Base-by-base conservation (phyloP, 805 yeast genomes). In the Hanseniaspora occidentalis region DNA sequence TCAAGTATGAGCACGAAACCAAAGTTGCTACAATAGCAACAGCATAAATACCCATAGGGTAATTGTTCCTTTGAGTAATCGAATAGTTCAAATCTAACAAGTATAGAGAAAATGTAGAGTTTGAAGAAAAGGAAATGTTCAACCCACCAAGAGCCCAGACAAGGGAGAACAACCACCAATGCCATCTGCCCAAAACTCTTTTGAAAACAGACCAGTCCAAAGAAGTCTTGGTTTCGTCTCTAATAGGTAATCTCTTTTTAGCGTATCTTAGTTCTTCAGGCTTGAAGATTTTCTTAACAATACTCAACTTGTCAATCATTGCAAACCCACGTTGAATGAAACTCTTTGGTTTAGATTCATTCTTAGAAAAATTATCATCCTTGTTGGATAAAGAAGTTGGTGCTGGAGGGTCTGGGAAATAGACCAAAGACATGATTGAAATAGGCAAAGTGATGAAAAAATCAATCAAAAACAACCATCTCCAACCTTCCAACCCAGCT, bases 391-490 rank as follows among this genome's bases (percentile, higher is more conserved):
- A 11, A 45, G 55, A 57, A 45, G 45, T 45, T 49, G 74, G 66
- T 19, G 67, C 2, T 9, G 79, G 79, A 2, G 66, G 61, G 50
- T 76, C 80, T 10, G 84, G 84, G 52, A 77, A 73, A 41, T 68
- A 69, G 2, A 78, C 36, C 31, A 72, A 63, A 1, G 84, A 82
- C 46, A 69, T 74, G 3, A 75, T 27, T 3, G 72, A 70, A 41
- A 77, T 69, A 1, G 80, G 80, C 3, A 76, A 50, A 1, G 82
- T 75, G 35, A 76, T 64, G 24, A 72, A 49, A 47, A 73, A 75
- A 55, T 77, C 81, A 45, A 77, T 72, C 35, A 77, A 71, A 50
- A 75, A 77, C n/a, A 76, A 53, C 82, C 82, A 76, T 54, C 77
- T 65, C 81, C 81, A 76, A 6, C 83, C 82, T 3, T 66, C 64